Percentiles rank a stretch among this genome's conserved stretches.
Evolutionary conservation across 306 rosid genomes (phyloP).

Genomic region (Glycyrrhiza uralensis): DNA sequence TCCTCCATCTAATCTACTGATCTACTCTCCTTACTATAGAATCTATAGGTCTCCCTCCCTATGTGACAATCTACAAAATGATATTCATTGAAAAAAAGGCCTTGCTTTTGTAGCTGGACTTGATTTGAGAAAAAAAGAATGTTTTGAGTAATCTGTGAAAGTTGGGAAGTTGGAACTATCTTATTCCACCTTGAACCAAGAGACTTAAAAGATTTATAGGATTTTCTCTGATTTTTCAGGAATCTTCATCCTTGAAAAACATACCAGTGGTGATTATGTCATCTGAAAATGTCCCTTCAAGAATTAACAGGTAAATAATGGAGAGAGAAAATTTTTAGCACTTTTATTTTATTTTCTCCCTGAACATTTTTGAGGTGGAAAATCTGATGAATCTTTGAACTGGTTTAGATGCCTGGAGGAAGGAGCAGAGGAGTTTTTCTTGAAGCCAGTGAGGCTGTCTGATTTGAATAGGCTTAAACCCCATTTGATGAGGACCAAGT

Average conservation of each 20-base stretch:
- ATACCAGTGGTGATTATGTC: conserved; percentile 93
- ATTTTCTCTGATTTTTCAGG: conserved; percentile 54
- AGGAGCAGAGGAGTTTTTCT: conserved; percentile 90
- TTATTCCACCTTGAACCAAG: conserved; percentile 18
- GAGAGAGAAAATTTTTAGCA: neutral
- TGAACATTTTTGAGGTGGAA: neutral
- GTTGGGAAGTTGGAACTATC: neutral
- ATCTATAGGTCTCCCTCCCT: too few species aligned
- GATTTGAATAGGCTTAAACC: conserved; percentile 69
- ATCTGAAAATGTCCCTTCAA: conserved; percentile 88
- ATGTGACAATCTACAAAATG: too few species aligned
- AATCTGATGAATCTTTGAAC: neutral
- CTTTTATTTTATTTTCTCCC: too few species aligned
- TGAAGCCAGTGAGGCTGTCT: conserved; percentile 73
- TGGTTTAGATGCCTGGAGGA: conserved; percentile 72
- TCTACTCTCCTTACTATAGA: too few species aligned
- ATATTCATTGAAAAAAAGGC: conserved; percentile 13
- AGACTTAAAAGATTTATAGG: conserved; percentile 23
- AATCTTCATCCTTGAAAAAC: conserved; percentile 73
- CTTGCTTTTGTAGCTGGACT: neutral
- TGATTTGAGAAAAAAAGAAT: neutral
- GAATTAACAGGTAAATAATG: conserved; percentile 66
- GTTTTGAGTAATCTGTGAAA: conserved; percentile 13
- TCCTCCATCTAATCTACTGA: too few species aligned
- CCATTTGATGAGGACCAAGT: conserved; percentile 63